Evolutionary conservation across 208 protist genomes (phyloP).

Genomic region (Spongospora subterranea): DNA sequence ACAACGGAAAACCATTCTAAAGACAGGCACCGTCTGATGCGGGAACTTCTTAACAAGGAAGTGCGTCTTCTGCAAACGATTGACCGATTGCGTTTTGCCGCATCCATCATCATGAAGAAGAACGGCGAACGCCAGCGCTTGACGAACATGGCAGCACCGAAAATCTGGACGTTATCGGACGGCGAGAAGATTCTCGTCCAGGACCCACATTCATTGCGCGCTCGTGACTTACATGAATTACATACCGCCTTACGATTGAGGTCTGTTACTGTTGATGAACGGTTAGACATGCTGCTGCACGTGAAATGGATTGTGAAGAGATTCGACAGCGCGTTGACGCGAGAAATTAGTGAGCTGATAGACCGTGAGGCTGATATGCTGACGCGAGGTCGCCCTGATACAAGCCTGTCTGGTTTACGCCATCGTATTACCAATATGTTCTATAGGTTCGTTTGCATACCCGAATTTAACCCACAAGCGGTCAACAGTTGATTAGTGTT

Average conservation of each 20-base stretch:
- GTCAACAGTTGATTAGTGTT: constrained; percentile 30
- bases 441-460: constrained; percentile 89
- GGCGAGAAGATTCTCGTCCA: constrained; percentile 75
- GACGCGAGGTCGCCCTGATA: constrained; percentile 79
- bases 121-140: constrained; percentile 74
- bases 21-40: constrained; percentile 75
- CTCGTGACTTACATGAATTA: constrained; percentile 88
- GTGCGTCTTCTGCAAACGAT: constrained; percentile 91
- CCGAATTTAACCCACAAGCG: constrained; percentile 92
- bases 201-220: constrained; percentile 86
- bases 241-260: constrained; percentile 81
- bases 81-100: constrained; percentile 81
- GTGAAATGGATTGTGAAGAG: constrained; percentile 95
- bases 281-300: constrained; percentile 92
- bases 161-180: constrained; percentile 80
- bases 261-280: constrained; percentile 74
- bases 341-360: constrained; percentile 90
- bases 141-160: constrained; percentile 80
- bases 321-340: constrained; percentile 83
- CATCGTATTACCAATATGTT: constrained; percentile 87
- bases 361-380: constrained; percentile 94
- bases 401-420: constrained; percentile 77
- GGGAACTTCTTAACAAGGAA: constrained; percentile 89
- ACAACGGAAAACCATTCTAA: constrained; percentile 75
- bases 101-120: constrained; percentile 77